Conservation (phyloP, 495 filamentous ascomycete species). For the Neurospora sp. region DNA sequence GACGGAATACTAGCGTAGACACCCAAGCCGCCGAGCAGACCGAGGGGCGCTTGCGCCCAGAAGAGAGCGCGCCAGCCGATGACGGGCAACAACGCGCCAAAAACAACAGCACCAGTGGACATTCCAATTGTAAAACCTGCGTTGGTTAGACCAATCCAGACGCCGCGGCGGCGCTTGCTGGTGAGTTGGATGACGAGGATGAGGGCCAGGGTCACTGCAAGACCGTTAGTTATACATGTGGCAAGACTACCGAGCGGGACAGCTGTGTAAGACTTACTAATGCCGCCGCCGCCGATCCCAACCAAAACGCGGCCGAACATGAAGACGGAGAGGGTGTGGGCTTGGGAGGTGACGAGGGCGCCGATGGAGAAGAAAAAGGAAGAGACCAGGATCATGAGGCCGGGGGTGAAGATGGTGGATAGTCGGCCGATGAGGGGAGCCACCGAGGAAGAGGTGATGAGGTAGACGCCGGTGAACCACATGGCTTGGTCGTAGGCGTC, state of each 20-base stretch:
- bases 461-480: slow-evolving; percentile 68
- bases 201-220: slow-evolving; percentile 48
- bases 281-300: slow-evolving; percentile 55
- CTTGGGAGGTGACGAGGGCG: slow-evolving; percentile 49
- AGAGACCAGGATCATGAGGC: slow-evolving; percentile 46
- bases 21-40: slow-evolving; percentile 43
- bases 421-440: slow-evolving; percentile 57
- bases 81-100: slow-evolving; percentile 49
- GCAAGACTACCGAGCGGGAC: neutral
- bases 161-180: slow-evolving; percentile 49
- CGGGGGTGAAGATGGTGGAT: slow-evolving; percentile 55
- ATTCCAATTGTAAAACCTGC: slow-evolving; percentile 58
- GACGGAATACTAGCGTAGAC: slow-evolving; percentile 51
- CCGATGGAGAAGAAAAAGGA: slow-evolving; percentile 49
- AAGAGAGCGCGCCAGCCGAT: slow-evolving; percentile 65
- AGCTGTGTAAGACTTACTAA: slow-evolving; percentile 41
- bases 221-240: neutral
- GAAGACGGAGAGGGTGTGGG: slow-evolving; percentile 46
- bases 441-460: slow-evolving; percentile 59
- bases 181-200: slow-evolving; percentile 62
- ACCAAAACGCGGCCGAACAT: slow-evolving; percentile 53
- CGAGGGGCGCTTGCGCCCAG: slow-evolving; percentile 51
- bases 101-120: slow-evolving; percentile 57
- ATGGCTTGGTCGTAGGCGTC: slow-evolving; percentile 58
- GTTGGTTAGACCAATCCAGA: slow-evolving; percentile 56